Conservation (phyloP, 148 eudicot genomes). For the Pharnaceum exiguum region DNA sequence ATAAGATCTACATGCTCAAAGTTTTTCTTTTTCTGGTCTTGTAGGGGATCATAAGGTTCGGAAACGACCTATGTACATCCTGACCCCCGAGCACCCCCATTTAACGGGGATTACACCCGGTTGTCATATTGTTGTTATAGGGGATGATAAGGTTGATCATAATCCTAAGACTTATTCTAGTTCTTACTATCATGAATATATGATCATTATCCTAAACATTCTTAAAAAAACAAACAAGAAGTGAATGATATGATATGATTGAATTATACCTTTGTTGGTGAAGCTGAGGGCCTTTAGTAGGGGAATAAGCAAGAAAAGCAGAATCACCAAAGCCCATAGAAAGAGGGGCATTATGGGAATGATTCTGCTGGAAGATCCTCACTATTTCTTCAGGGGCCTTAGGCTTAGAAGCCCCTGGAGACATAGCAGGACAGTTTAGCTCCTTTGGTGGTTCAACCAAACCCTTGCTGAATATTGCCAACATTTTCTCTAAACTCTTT, state of each 20-base stretch:
- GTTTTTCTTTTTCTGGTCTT: no score
- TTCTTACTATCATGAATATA: no score
- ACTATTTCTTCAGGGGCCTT: slow-evolving; percentile 52
- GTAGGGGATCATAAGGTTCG: no score
- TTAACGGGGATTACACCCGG: no score
- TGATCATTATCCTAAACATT: background rate
- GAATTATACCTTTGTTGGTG: slow-evolving; percentile 17
- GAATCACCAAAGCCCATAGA: slow-evolving; percentile 56
- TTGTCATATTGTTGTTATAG: no score
- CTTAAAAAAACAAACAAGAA: background rate
- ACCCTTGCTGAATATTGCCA: slow-evolving; percentile 73
- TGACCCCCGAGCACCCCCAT: no score
- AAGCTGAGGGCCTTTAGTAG: slow-evolving; percentile 31
- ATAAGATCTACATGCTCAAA: no score
- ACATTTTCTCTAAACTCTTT: slow-evolving; percentile 30
- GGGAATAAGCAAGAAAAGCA: slow-evolving; percentile 61
- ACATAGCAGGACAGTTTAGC: slow-evolving; percentile 57
- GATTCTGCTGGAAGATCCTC: slow-evolving; percentile 43
- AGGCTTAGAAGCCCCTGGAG: slow-evolving; percentile 16
- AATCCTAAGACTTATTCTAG: no score
- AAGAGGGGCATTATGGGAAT: slow-evolving; percentile 33
- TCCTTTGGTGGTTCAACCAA: slow-evolving; percentile 76
- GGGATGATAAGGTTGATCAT: no score
- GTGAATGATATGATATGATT: no score
- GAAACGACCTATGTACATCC: no score